Evolutionary conservation across 2,329 filamentous ascomycete genomes (phyloP), one percentile per base, ranked within the genome.

Genomic region (Sporothrix mexicana): DNA sequence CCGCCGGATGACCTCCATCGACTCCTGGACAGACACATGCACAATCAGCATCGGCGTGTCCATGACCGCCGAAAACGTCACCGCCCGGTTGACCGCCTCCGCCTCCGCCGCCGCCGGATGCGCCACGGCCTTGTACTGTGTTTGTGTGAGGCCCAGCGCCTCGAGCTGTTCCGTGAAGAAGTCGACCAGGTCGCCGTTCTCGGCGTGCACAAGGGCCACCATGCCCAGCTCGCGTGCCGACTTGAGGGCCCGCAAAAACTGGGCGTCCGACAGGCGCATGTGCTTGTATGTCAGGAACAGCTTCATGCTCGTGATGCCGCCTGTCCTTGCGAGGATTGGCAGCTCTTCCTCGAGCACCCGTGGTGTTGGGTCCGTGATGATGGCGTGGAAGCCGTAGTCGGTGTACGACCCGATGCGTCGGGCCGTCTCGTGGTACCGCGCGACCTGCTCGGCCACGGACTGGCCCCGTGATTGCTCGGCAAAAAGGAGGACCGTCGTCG

Each of bases 401-500:
- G 85, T 85, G 76, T 87, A 88, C 53, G 80, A 88, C 17, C 72
- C 72, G 76, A 82, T 92, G 20, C 89, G 88, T 0, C 83, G 83
- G 53, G 85, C 90, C 20, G 88, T 93, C 49, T 88, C 91, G 76
- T 89, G 88, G 76, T 94, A 93, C 77, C 91, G 91, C 69, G 83
- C 87, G 69, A 89, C 93, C 80, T 92, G 93, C 79, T 88, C 91
- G 79, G 82, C 86, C 80, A 86, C 85, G 1, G 81, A 84, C 12
- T 81, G 79, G 8, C 86, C 82, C 20, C 83, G 83, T 30, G 82
- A 79, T 76, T 89, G 87, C 3, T 84, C 83, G 0, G 87, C 88
- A 76, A 90, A 90, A 0, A 86, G 83, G 13, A 90, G 78, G 13
- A 90, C 81, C 0, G 88, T 89, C 0, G 88, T 90, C 3, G 85